Percentiles rank a stretch among this genome's conserved stretches.
phyloP scores from a whole-genome alignment of 2,329 filamentous ascomycete genomes.

The Colletotrichum graminicola region DNA sequence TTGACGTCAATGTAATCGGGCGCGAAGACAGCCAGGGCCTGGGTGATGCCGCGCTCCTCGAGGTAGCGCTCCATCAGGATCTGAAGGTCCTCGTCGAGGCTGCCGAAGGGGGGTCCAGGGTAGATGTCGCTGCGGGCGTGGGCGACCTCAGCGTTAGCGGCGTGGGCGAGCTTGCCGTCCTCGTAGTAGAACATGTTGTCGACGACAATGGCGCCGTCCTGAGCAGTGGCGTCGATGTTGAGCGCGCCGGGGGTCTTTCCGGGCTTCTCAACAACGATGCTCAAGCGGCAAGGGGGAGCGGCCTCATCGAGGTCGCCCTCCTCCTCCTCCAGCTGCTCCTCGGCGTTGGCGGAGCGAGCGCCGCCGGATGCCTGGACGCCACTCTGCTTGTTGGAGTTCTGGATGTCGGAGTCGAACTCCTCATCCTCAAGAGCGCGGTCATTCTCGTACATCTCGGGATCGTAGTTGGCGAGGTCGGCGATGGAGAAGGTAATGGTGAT shows the following conservation, averaged over 20 bases:
- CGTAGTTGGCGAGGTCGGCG: slow-evolving; percentile 79
- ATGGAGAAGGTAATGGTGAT: slow-evolving; percentile 89
- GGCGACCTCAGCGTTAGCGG: slow-evolving; percentile 79
- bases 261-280: slow-evolving; percentile 89
- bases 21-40: slow-evolving; percentile 87
- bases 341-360: slow-evolving; percentile 65
- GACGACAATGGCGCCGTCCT: slow-evolving; percentile 87
- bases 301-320: slow-evolving; percentile 61
- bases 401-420: slow-evolving; percentile 56
- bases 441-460: slow-evolving; percentile 70
- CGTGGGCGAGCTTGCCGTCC: slow-evolving; percentile 81
- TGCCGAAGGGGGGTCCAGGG: slow-evolving; percentile 91
- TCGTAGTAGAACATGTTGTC: slow-evolving; percentile 92
- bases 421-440: slow-evolving; percentile 67
- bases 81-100: slow-evolving; percentile 96
- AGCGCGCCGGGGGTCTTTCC: slow-evolving; percentile 79
- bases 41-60: slow-evolving; percentile 92
- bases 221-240: slow-evolving; percentile 85
- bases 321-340: slow-evolving; percentile 66
- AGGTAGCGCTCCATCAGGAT: slow-evolving; percentile 92
- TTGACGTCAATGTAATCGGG: slow-evolving; percentile 98
- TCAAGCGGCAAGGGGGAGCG: slow-evolving; percentile 83
- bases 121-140: slow-evolving; percentile 85
- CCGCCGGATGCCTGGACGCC: slow-evolving; percentile 64
- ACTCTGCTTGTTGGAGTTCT: slow-evolving; percentile 67